Evolutionary conservation across 257 asterid species (phyloP).

Genomic region (Solanum ossicruentum): DNA sequence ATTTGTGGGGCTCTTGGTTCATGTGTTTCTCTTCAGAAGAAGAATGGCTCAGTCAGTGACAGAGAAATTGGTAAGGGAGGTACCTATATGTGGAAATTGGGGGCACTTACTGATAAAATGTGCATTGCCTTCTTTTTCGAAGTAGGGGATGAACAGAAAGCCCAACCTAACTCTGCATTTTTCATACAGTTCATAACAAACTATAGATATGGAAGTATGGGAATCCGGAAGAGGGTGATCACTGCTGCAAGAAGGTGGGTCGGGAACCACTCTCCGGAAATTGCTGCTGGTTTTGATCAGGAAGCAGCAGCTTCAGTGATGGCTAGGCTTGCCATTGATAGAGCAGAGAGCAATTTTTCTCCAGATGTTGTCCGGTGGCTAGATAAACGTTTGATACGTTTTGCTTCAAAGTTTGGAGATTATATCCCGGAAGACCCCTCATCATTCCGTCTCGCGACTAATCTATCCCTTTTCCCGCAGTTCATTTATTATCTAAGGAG

Average conservation of each 20-base stretch:
- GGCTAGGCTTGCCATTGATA: slow-evolving; percentile 73
- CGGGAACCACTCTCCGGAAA: slow-evolving; percentile 56
- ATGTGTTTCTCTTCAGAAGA: slow-evolving; percentile 45
- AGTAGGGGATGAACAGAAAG: slow-evolving; percentile 46
- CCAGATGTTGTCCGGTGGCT: slow-evolving; percentile 75
- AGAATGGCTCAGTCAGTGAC: slow-evolving; percentile 51
- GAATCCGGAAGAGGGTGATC: slow-evolving; percentile 74
- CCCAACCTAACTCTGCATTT: slow-evolving; percentile 64
- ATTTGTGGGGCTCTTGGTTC: slow-evolving; percentile 91
- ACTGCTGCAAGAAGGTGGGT: slow-evolving; percentile 97
- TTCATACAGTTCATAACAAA: slow-evolving; percentile 73
- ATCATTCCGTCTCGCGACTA: slow-evolving; percentile 67
- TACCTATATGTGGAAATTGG: slow-evolving; percentile 66
- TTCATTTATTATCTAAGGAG: slow-evolving; percentile 83
- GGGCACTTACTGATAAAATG: slow-evolving; percentile 56
- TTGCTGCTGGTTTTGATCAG: slow-evolving; percentile 79
- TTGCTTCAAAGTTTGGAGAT: slow-evolving; percentile 81
- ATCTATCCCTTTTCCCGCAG: slow-evolving; percentile 79
- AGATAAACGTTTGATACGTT: slow-evolving; percentile 51
- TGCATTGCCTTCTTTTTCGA: slow-evolving; percentile 85
- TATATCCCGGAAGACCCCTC: slow-evolving; percentile 82
- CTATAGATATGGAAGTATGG: slow-evolving; percentile 59
- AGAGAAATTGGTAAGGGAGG: slow-evolving; percentile 74
- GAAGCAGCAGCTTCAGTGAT: slow-evolving; percentile 92
- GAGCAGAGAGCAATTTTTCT: slow-evolving; percentile 23